Evolutionary conservation across 139 green algal species (phyloP), one percentile per base, ranked within the genome.

Genomic region (Chlamydomonas schloesseri): DNA sequence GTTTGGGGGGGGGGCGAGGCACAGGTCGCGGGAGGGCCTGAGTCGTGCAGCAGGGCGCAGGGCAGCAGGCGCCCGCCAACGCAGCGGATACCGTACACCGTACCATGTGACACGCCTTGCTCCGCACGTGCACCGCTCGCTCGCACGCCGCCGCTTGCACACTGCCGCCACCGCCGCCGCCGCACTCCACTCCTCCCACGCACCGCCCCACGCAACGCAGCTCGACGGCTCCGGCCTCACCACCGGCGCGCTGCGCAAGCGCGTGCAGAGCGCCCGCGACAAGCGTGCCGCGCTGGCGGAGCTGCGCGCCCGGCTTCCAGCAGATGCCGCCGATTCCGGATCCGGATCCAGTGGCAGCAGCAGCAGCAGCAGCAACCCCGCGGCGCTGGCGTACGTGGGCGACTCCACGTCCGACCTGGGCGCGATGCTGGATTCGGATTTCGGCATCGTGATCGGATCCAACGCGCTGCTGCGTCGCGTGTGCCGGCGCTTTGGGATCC

Each of bases 381-480:
- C 86, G 21, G 55, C 58, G 55, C 29, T 74, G 11, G 86, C 94
- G 81, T 95, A 92, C 71, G 84, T 95, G 23, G 93, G 93, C 14
- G 93, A 95, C 82, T 94, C 93, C 1, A 28, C 62, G 2, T 85
- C 87, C 29, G 93, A 95, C 82, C 80, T 95, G 46, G 72, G 65
- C 33, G 80, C 92, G 15, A 69, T 95, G 73, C 82, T 95, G 26
- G 23, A 88, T 57, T 94, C 95, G 18, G 94, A 97, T 72, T 82
- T 94, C 20, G 96, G 95, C 57, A 94, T 98, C 62, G 79, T 98
- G 36, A 73, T 98, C 17, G 95, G 94, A 17, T 21, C 50, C 37
- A 96, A 94, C 78, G 57, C 70, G 24, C 58, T 89, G 34, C 88
- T 97, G 34, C 90, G 90, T 2, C 86, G 80, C 18, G 88, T 92